Evolutionary conservation across 805 yeast species (phyloP).

Genomic region (Saturnispora sanitii): DNA sequence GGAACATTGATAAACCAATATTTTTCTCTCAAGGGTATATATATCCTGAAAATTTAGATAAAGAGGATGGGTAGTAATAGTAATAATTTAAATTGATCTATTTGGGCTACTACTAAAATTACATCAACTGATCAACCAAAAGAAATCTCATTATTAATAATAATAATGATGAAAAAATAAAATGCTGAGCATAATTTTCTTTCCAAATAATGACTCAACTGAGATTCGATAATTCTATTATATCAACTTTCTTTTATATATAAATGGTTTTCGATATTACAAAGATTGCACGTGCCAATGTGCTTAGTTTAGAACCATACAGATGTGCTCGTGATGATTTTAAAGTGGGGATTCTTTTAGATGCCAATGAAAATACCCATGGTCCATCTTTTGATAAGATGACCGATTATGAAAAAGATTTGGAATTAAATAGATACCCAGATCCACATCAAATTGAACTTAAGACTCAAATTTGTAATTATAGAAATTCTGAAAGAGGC

Average conservation of each 20-base stretch:
- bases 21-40: too few species aligned
- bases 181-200: too few species aligned
- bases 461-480: conserved; percentile 59
- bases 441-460: conserved; percentile 87
- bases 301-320: conserved; percentile 75
- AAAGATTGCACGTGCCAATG: conserved; percentile 74
- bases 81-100: too few species aligned
- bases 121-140: too few species aligned
- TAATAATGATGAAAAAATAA: too few species aligned
- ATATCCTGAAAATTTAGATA: too few species aligned
- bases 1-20: too few species aligned
- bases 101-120: too few species aligned
- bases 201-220: background rate
- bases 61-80: too few species aligned
- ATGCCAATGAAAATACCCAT: conserved; percentile 93
- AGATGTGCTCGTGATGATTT: conserved; percentile 96
- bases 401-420: conserved; percentile 33
- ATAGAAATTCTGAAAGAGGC: conserved; percentile 46
- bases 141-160: too few species aligned
- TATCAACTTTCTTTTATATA: background rate
- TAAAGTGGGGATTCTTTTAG: conserved; percentile 77
- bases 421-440: conserved; percentile 83
- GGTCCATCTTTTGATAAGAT: conserved; percentile 63
- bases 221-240: background rate
- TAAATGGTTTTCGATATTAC: conserved; percentile 41